Base-by-base conservation (phyloP, 306 rosid genomes). In the Pterocarpus macrocarpus region DNA sequence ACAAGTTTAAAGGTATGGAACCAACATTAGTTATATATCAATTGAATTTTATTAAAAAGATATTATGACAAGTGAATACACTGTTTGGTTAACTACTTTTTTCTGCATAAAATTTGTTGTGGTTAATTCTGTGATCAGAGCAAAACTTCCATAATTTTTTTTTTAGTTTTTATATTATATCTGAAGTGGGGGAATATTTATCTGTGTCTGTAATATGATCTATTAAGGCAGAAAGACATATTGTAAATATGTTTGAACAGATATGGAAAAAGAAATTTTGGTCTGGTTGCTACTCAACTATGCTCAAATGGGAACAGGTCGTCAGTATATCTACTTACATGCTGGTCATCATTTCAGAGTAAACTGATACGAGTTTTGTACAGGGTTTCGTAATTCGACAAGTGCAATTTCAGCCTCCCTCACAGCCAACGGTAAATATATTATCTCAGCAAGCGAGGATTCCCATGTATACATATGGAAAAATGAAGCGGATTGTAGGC, bases 371-470 rank as follows among this genome's bases (percentile, higher is more conserved):
- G 63, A 45, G 22, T 81, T 55, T 84, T 83, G 56, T 77, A 81
- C 92, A 96, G 99, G 99, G 64, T 93, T 96, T 79, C 97, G 92
- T 0, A 96, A 93, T 73, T 83, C 98, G 45, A 92, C 87, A 72
- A 90, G 98, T 82, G 91, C 90, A 76, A 96, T 96, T 77, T 92
- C 97, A 12, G 99, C 98, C 70, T 87, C 92, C 81, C 90, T 93
- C 78, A 82, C 98, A 3, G 88, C 92, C 49, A 89, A 92, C 57
- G 99, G 98, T 59, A 93, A 86, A 86, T 90, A 90, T 35, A 86
- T 96, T 84, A 89, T 96, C 28, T 90, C 97, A 38, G 98, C 99
- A 62, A 96, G 99, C 16, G 99, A 93, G 92, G 98, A 93, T 83
- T 93, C 97, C 71, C 90, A 90, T 78, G 98, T 96, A 56, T 96